Evolutionary conservation across 495 filamentous ascomycete genomes (phyloP), one percentile per base, ranked within the genome.

Genomic region (Chaetomium fimeti): DNA sequence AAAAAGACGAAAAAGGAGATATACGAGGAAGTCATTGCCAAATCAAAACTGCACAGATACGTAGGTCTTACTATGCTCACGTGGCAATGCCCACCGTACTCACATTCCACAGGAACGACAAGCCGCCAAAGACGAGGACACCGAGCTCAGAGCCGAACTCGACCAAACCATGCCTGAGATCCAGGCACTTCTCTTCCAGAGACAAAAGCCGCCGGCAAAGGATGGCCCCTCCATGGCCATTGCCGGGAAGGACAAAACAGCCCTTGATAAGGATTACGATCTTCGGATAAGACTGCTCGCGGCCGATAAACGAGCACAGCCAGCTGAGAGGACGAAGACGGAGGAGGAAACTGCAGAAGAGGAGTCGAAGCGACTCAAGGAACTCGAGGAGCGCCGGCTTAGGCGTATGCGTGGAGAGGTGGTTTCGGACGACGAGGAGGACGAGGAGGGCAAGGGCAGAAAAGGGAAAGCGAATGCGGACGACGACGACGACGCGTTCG

Each of bases 11-110:
- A 93, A 74, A 85, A 91, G 53, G 94, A 99, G 72, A 90, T 98
- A 38, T 97, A 97, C 89, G 89, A 93, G 68, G 95, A 98, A 75
- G 86, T 98, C 64, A 98, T 98, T 64, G 89, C 92, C 43, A 99
- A 98, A 76, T 98, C 95, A 3, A 99, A 98, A 73, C 82, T 90
- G 29, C 82, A 97, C 81, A 98, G 95, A 77, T 89, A 91, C 63
- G 92, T 97, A 76, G 16, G 71, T 12, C 28, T n/a, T 24, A 5
- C 51, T 3, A 8, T 25, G 24, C 5, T 16, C 1, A 0, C 6
- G n/a, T 20, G 1, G 16, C 20, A 5, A 0, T 4, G 22, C 4
- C 8, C 40, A 16, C 3, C 22, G 29, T 61, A 40, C 63, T 71
- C 16, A 71, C 20, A 38, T 12, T 5, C 8, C 6, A 25, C 45